A percentile compares a stretch with the other conserved stretches of the same genome.
Evolutionary conservation across 169 alveolate species (phyloP).

Genomic region (Cryptosporidium xiaoi): DNA sequence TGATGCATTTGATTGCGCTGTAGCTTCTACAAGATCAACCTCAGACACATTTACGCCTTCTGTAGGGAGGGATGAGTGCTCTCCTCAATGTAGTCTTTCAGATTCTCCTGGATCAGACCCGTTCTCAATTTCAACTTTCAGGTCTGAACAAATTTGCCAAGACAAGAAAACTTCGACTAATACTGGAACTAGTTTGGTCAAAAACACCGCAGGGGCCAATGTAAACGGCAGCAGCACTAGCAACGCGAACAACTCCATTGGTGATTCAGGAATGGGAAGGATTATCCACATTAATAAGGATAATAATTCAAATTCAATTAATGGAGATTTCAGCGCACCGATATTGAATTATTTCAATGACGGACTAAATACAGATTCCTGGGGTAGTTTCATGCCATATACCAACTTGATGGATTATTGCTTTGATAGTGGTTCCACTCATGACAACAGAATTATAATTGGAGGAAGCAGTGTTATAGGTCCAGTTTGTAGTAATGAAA

Average conservation of each 20-base stretch:
- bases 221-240: no score
- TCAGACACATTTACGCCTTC: slow-evolving; percentile 57
- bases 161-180: no score
- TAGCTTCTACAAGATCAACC: slow-evolving; percentile 66
- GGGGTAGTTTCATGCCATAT: slow-evolving; percentile 68
- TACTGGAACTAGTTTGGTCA: no score
- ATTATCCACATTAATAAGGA: no score
- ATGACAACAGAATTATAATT: background rate
- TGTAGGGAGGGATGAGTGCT: slow-evolving; percentile 48
- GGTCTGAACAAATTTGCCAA: slow-evolving; percentile 31
- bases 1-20: slow-evolving; percentile 36
- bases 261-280: no score
- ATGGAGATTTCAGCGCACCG: slow-evolving; percentile 60
- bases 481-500: background rate
- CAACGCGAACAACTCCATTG: no score
- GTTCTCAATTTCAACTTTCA: slow-evolving; percentile 33
- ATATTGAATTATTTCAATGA: slow-evolving; percentile 61
- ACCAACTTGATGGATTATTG: slow-evolving; percentile 58
- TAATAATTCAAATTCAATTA: slow-evolving; percentile 4
- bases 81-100: slow-evolving; percentile 56
- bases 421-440: slow-evolving; percentile 17
- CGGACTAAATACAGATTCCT: slow-evolving; percentile 49
- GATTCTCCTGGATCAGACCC: slow-evolving; percentile 73
- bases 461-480: background rate
- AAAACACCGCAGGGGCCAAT: no score